Percentiles rank a stretch among this genome's conserved stretches.
Evolutionary conservation across 768 basidiomycete species (phyloP).

Genomic region (Termitomyces sp.): DNA sequence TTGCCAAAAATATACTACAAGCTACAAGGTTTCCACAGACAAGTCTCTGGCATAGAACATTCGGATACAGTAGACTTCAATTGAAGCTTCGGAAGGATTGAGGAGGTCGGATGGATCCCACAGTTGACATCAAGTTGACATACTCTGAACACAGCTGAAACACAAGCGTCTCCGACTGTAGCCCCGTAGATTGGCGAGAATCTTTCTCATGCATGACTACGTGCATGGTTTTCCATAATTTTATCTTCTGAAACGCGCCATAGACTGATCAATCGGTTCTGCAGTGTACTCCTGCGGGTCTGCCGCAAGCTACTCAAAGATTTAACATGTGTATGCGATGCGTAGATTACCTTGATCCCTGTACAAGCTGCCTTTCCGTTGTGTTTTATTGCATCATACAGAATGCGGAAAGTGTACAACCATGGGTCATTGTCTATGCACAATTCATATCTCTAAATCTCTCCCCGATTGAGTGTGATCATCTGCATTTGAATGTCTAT

Average conservation of each 20-base stretch:
- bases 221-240: not conserved
- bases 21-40: no score
- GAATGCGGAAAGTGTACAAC: no score
- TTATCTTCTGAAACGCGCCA: not conserved
- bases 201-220: not conserved
- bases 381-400: not conserved
- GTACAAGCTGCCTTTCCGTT: not conserved
- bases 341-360: not conserved
- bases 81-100: no score
- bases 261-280: not conserved
- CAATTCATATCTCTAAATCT: not conserved
- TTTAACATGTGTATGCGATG: not conserved
- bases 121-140: not conserved
- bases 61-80: no score
- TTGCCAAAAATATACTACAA: no score
- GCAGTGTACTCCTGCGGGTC: not conserved
- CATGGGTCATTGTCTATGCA: no score
- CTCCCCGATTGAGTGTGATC: not conserved
- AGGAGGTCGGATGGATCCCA: not conserved
- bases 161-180: not conserved
- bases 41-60: no score
- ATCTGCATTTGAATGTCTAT: not conserved
- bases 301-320: not conserved
- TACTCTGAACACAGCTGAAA: not conserved
- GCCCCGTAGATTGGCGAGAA: not conserved